phyloP scores from a whole-genome alignment of 2,329 filamentous ascomycete genomes.

The Pseudocercospora crystallina region DNA sequence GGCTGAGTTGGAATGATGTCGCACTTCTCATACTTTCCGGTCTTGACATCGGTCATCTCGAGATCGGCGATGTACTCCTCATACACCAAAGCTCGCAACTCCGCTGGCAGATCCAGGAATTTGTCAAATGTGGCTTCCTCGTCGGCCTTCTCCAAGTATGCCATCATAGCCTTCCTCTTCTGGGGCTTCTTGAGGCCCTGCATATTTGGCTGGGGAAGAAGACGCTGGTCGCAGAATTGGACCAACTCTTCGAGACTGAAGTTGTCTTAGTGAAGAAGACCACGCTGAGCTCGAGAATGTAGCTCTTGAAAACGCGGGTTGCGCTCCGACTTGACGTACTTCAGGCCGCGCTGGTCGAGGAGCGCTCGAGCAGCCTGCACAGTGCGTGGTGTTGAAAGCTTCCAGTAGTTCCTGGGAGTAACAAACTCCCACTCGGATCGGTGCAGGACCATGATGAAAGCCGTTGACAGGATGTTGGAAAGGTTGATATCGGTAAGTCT shows the following conservation, averaged over 20 bases:
- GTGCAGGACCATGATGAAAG: too few relatives aligned
- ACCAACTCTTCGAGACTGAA: background rate
- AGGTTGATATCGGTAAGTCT: too few relatives aligned
- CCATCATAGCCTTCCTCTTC: background rate
- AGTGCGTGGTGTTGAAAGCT: too few relatives aligned
- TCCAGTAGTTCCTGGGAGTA: too few relatives aligned
- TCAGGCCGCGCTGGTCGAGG: too few relatives aligned
- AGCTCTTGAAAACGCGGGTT: too few relatives aligned
- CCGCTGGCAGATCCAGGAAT: background rate
- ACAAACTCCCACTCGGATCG: too few relatives aligned
- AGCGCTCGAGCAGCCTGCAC: too few relatives aligned
- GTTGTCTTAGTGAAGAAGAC: background rate
- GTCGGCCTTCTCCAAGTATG: background rate
- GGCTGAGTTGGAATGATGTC: background rate
- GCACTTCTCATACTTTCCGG: too few relatives aligned
- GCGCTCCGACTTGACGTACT: too few relatives aligned
- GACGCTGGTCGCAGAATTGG: background rate
- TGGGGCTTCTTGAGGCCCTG: background rate
- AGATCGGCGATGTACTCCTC: background rate
- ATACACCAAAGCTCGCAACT: background rate
- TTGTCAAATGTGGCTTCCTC: constrained; percentile 1
- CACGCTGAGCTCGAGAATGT: background rate
- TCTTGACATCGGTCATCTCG: too few relatives aligned
- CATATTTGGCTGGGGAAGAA: background rate
- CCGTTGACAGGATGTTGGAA: too few relatives aligned